These are phyloP conservation scores for Quercus mongolica DNA, from an alignment of 306 rosid species.

Conservation along the genomic window DNA sequence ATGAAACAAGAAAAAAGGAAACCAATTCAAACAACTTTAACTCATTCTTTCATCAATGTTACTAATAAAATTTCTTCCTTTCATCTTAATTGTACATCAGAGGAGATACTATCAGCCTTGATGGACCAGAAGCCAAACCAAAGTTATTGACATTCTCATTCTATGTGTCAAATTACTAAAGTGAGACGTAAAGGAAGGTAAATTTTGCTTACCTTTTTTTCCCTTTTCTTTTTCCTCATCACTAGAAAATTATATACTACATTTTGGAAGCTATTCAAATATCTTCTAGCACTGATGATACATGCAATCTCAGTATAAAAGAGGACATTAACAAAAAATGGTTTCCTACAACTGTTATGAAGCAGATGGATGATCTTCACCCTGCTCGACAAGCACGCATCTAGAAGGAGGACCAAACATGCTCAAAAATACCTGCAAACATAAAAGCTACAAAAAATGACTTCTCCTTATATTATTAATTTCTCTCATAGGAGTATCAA, in stretches of 20 bases:
- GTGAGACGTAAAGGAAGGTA: background rate
- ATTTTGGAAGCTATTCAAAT: conserved; percentile 1
- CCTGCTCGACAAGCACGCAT: conserved; percentile 42
- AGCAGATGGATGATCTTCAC: conserved; percentile 49
- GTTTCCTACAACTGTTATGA: conserved; percentile 35
- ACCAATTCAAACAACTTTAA: no score
- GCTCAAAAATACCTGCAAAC: conserved; percentile 78
- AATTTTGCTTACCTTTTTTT: background rate
- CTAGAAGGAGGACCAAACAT: conserved; percentile 95
- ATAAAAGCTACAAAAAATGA: background rate
- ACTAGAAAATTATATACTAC: conserved; percentile 10
- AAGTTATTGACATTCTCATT: background rate
- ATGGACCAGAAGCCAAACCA: background rate
- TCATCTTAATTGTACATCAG: background rate
- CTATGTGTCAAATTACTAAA: background rate
- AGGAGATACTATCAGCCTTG: background rate
- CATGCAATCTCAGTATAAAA: conserved; percentile 8
- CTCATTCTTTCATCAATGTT: no score
- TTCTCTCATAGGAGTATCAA: background rate
- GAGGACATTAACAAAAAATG: background rate
- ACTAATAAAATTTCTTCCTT: background rate
- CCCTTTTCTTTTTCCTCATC: background rate
- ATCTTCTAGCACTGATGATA: background rate
- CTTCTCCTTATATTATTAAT: background rate
- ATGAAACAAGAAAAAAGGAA: no score